Conservation (phyloP, 2,329 filamentous ascomycete species). For the Neocatenulostroma microsporum region DNA sequence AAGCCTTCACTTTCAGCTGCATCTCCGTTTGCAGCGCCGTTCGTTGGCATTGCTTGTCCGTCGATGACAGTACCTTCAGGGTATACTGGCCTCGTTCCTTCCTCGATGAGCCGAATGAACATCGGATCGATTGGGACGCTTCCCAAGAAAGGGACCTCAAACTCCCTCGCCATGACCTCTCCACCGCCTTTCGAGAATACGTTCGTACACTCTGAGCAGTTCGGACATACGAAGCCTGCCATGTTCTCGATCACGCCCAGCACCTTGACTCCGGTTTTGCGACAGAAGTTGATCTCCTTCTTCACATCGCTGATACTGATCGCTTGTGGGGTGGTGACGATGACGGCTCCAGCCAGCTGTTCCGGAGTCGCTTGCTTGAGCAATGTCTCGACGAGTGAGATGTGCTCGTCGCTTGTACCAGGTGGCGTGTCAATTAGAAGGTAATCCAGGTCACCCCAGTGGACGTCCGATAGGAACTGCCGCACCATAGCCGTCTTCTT, state of each 20-base stretch:
- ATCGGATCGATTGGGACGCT: conserved; percentile 87
- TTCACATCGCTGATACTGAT: conserved; percentile 88
- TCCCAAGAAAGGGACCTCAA: conserved; percentile 74
- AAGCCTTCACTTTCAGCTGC: conserved; percentile 29
- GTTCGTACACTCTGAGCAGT: conserved; percentile 76
- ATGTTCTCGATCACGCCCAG: conserved; percentile 96
- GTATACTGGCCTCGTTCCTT: conserved; percentile 57
- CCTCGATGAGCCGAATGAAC: conserved; percentile 81
- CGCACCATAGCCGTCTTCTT: conserved; percentile 99
- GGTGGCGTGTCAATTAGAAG: conserved; percentile 93
- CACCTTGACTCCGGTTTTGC: conserved; percentile 69
- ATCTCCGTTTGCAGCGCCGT: conserved; percentile 19
- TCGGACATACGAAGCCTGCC: conserved; percentile 78
- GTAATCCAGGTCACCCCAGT: conserved; percentile 84
- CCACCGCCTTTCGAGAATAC: conserved; percentile 90
- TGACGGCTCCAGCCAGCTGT: conserved; percentile 76
- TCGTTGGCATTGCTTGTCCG: conserved; percentile 42
- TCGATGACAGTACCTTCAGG: conserved; percentile 59
- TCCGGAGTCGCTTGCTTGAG: conserved; percentile 41
- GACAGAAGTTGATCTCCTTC: conserved; percentile 90
- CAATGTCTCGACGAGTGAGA: conserved; percentile 73
- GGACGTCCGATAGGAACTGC: conserved; percentile 86
- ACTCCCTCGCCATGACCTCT: conserved; percentile 78
- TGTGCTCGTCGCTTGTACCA: conserved; percentile 94
- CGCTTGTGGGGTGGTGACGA: conserved; percentile 94